phyloP scores from a whole-genome alignment of 176 grass and related monocot species.

The Areca catechu region DNA sequence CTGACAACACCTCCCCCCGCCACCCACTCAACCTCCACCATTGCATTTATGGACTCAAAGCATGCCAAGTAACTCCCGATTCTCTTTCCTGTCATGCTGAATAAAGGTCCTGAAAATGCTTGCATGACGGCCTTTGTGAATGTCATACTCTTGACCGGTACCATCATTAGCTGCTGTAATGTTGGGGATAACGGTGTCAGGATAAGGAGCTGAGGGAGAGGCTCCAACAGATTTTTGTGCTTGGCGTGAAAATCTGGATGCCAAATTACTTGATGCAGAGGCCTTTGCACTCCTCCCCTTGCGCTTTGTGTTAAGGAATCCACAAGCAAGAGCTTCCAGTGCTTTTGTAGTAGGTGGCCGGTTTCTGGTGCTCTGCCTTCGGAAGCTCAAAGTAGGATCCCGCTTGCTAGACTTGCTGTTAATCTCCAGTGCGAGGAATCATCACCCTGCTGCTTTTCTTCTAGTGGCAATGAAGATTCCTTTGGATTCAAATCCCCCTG shows the following conservation, averaged over 20 bases:
- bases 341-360: slow-evolving; percentile 67
- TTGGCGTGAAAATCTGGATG: slow-evolving; percentile 28
- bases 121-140: too few species aligned
- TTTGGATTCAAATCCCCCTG: too few species aligned
- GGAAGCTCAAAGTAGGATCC: too few species aligned
- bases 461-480: too few species aligned
- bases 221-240: slow-evolving; percentile 29
- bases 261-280: slow-evolving; percentile 1
- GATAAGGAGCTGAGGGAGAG: neutral
- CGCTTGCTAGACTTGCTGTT: neutral
- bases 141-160: neutral
- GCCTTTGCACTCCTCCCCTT: slow-evolving; percentile 28
- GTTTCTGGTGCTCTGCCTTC: slow-evolving; percentile 48
- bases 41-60: neutral
- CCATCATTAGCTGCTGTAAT: neutral
- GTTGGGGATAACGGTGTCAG: too few species aligned
- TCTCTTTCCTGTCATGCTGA: neutral
- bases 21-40: too few species aligned
- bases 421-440: too few species aligned
- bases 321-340: slow-evolving; percentile 76
- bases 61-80: neutral
- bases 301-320: slow-evolving; percentile 65
- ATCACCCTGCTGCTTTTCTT: too few species aligned
- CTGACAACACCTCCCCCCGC: too few species aligned
- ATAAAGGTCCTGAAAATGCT: too few species aligned